Percentiles rank a stretch among this genome's conserved stretches.
Conservation (phyloP, 2,329 filamentous ascomycete species). For the Ceratocystis huliohia region DNA sequence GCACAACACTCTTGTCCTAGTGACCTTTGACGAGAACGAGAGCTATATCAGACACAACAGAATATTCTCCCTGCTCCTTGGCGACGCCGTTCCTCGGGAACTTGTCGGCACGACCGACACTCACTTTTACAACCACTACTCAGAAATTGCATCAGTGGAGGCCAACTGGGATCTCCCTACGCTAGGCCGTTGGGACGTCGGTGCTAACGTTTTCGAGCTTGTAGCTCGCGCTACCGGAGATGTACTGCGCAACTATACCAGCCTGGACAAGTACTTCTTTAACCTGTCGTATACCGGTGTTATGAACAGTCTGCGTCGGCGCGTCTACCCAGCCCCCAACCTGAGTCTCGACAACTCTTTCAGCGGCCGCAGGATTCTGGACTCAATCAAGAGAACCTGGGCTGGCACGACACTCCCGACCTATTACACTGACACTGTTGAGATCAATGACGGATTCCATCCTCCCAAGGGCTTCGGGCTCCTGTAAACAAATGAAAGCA, state of each 20-base stretch:
- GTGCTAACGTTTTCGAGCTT: constrained; percentile 53
- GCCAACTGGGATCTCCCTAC: constrained; percentile 60
- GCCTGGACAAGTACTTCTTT: constrained; percentile 35
- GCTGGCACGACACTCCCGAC: constrained; percentile 26
- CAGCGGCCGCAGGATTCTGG: constrained; percentile 29
- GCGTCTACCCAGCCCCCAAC: constrained; percentile 32
- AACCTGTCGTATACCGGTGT: constrained; percentile 43
- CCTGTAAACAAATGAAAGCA: background rate
- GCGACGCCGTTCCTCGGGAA: constrained; percentile 55
- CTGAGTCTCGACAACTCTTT: constrained; percentile 27
- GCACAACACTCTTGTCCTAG: constrained; percentile 59
- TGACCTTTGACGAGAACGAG: constrained; percentile 72
- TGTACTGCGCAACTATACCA: constrained; percentile 31
- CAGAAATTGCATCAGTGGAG: constrained; percentile 50
- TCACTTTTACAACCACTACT: constrained; percentile 64
- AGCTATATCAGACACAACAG: constrained; percentile 55
- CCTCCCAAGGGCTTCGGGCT: constrained; percentile 27
- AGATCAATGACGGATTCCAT: constrained; percentile 33
- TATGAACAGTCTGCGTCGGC: constrained; percentile 31
- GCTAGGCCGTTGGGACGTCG: constrained; percentile 59
- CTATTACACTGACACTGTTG: constrained; percentile 33
- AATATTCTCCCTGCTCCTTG: constrained; percentile 58
- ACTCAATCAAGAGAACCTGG: constrained; percentile 24
- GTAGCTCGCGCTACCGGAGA: constrained; percentile 52
- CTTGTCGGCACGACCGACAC: constrained; percentile 55